Evolutionary conservation across 73 alveolate genomes (phyloP), one percentile per base, ranked within the genome.

Genomic region (Paramecium tetraurelia): DNA sequence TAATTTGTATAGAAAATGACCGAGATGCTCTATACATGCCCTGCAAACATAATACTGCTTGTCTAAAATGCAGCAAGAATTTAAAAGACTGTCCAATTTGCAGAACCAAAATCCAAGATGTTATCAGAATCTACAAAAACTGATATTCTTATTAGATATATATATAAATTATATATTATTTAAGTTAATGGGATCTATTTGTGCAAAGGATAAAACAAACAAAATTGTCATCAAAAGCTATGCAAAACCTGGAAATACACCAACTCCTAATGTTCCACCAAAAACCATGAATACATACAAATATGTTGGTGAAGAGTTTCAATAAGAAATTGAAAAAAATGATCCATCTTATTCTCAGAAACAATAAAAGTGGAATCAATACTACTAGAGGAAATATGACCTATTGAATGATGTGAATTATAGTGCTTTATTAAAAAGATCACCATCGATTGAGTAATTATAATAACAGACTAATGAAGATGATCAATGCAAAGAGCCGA

Each of bases 1-100:
- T 95, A 53, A 92, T 96, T 4, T 96, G 98, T 50, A 94, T 83
- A 76, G 95, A 92, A 68, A 59, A 85, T 22, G 97, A 95, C 44
- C 95, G 95, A 5, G 96, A 96, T 93, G 95, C 96, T 46, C 96
- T 95, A 20, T 93, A 92, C 58, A 87, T 96, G 69, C 97, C 98
- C 2, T 96, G 98, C 46, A 96, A 97, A 21, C 98, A 96, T 83
- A 95, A 95, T 44, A 77, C 95, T 33, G 94, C 96, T 24, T 96
- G 98, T 76, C 63, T 96, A 14, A 94, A 90, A 46, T 96, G 98
- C 88, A 93, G 96, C 4, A 87, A 93, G 76, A 96, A 92, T 40
- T 95, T 95, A 40, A 63, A 89, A 38, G 92, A 69, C 12, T 96
- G 98, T 69, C 98, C 98, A 12, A 92, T 96, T 6, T 96, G 98